Conservation (phyloP, 2,329 filamentous ascomycete genomes). For the Calonectria naviculata region DNA sequence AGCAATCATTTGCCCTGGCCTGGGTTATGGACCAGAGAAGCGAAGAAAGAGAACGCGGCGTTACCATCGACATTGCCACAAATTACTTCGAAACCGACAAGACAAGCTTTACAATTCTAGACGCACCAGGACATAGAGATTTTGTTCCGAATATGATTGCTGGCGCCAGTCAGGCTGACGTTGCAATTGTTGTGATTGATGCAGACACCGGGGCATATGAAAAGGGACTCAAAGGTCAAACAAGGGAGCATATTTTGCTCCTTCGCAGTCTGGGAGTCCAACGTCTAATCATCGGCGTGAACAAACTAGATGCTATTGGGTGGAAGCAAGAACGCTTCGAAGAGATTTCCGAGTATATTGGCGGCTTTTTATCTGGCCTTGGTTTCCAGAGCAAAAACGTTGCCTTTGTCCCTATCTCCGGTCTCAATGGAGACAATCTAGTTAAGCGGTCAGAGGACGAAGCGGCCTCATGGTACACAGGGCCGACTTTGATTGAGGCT, state of each 20-base stretch:
- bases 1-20: conserved; percentile 94
- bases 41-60: conserved; percentile 89
- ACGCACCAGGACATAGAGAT: conserved; percentile 93
- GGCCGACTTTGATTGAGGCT: conserved; percentile 82
- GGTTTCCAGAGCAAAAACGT: conserved; percentile 87
- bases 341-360: conserved; percentile 86
- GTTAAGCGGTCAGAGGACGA: conserved; percentile 66
- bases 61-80: conserved; percentile 96
- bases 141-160: conserved; percentile 99
- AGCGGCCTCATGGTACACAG: conserved; percentile 81
- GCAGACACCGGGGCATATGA: conserved; percentile 92
- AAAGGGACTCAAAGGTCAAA: conserved; percentile 92
- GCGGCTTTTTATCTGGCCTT: conserved; percentile 82
- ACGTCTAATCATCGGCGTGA: conserved; percentile 88
- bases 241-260: conserved; percentile 90
- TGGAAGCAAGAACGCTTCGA: conserved; percentile 89
- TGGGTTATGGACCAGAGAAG: conserved; percentile 96
- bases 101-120: conserved; percentile 91
- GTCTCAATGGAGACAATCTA: conserved; percentile 90
- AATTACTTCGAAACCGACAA: conserved; percentile 93
- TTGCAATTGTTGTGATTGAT: conserved; percentile 94
- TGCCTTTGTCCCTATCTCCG: conserved; percentile 89
- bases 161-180: conserved; percentile 94
- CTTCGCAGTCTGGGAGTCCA: conserved; percentile 92
- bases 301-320: conserved; percentile 89